Evolutionary conservation across 1,284 basidiomycete genomes (phyloP).

Genomic region (Jaminaea rosea): DNA sequence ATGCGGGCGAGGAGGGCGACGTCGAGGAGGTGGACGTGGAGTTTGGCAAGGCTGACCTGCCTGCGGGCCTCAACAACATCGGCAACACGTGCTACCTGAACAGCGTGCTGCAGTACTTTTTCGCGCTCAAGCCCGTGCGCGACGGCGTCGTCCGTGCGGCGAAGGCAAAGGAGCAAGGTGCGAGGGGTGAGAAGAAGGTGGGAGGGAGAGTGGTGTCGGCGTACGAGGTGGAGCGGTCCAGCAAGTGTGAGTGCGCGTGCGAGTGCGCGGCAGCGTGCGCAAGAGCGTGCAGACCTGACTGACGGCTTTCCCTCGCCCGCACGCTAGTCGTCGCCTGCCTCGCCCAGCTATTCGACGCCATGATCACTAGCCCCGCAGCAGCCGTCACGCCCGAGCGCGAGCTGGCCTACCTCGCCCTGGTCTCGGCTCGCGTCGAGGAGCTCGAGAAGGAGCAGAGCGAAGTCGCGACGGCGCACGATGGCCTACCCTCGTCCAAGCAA

Average conservation of each 20-base stretch:
- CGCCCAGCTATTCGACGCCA: constrained; percentile 65
- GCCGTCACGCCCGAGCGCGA: constrained; percentile 75
- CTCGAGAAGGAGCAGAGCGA: constrained; percentile 2
- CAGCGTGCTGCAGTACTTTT: constrained; percentile 81
- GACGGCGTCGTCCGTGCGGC: constrained; percentile 59
- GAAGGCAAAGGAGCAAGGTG: background rate
- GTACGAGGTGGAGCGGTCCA: constrained; percentile 69
- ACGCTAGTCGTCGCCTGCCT: constrained; percentile 65
- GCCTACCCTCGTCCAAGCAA: background rate
- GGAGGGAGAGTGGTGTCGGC: constrained; percentile 73
- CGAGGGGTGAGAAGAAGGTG: no score
- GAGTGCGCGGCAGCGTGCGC: no score
- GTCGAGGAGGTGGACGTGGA: constrained; percentile 4
- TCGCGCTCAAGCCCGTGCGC: constrained; percentile 80
- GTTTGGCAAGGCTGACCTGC: constrained; percentile 55
- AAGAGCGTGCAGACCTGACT: no score
- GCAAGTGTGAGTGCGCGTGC: no score
- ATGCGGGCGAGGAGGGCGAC: constrained; percentile 52
- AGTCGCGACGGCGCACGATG: background rate
- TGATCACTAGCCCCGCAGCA: constrained; percentile 60
- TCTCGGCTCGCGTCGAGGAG: constrained; percentile 79
- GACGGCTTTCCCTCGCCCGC: no score
- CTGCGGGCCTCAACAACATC: constrained; percentile 78
- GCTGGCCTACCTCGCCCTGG: constrained; percentile 81
- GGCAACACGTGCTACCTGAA: constrained; percentile 91